Evolutionary conservation across 2,329 filamentous ascomycete genomes (phyloP).

Genomic region (Podosphaera fusca): DNA sequence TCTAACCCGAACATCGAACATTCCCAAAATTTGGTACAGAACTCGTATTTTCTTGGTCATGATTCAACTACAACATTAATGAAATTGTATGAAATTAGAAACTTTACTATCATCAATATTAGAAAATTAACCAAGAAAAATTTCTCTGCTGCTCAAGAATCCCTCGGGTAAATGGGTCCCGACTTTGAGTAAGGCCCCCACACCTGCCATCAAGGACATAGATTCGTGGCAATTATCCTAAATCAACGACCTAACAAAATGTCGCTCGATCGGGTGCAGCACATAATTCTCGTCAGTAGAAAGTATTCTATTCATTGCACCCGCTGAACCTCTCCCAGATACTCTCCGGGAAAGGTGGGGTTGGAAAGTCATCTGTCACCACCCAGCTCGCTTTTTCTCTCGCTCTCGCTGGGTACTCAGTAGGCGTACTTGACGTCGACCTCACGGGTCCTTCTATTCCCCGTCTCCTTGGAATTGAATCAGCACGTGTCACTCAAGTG

Average conservation of each 20-base stretch:
- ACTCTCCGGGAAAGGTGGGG: slow-evolving; percentile 90
- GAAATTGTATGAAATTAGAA: background rate
- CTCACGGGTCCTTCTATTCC: slow-evolving; percentile 92
- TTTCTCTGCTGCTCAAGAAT: background rate
- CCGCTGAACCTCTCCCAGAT: slow-evolving; percentile 22
- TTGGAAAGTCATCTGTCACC: slow-evolving; percentile 94
- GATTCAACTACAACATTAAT: background rate
- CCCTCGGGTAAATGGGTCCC: background rate
- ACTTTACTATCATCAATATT: background rate
- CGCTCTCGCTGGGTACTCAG: slow-evolving; percentile 61
- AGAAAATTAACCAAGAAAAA: background rate
- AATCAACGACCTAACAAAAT: slow-evolving; percentile 19
- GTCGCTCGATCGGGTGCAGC: slow-evolving; percentile 48
- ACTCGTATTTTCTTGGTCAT: background rate
- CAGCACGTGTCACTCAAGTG: slow-evolving; percentile 72
- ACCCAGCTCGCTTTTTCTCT: slow-evolving; percentile 85
- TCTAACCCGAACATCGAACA: background rate
- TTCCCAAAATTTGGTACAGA: background rate
- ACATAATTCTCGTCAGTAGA: slow-evolving; percentile 46
- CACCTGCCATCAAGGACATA: too few relatives aligned
- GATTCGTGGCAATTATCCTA: background rate
- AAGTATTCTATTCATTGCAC: background rate
- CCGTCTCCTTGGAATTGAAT: slow-evolving; percentile 76
- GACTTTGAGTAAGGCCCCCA: background rate
- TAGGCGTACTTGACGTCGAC: slow-evolving; percentile 90